A percentile compares a stretch with the other conserved stretches of the same genome.
Conservation (phyloP, 73 alveolate genomes). For the Diophrys sp. region DNA sequence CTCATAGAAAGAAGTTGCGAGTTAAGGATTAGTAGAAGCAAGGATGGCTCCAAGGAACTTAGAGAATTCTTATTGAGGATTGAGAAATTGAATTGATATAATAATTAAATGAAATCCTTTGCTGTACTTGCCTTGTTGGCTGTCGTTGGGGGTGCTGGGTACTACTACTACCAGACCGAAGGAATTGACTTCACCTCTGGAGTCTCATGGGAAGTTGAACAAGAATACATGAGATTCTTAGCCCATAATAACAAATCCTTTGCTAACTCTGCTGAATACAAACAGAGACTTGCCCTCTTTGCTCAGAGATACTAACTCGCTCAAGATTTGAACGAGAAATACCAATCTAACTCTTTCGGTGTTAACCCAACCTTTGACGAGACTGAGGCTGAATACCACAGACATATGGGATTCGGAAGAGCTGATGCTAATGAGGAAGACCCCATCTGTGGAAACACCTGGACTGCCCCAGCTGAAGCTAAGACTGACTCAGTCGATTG, state of each 20-base stretch:
- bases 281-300: constrained; percentile 1
- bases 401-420: constrained; percentile 5
- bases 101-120: constrained; percentile 3
- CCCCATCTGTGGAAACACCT: not conserved
- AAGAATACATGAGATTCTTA: constrained; percentile 4
- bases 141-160: not conserved
- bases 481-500: constrained; percentile 4
- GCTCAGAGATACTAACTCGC: not conserved
- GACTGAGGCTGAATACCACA: not conserved
- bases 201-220: constrained; percentile 4
- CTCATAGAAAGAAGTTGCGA: too few relatives aligned
- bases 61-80: too few relatives aligned
- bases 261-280: not conserved
- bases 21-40: too few relatives aligned
- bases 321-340: not conserved
- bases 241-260: not conserved
- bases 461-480: not conserved
- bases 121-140: constrained; percentile 2
- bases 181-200: not conserved
- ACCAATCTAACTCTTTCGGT: not conserved
- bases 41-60: too few relatives aligned
- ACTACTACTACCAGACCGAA: not conserved
- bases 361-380: constrained; percentile 9
- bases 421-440: not conserved
- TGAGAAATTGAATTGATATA: too few relatives aligned